Conservation (phyloP, 768 basidiomycete genomes). For the Agaricus sinodeliciosus region DNA sequence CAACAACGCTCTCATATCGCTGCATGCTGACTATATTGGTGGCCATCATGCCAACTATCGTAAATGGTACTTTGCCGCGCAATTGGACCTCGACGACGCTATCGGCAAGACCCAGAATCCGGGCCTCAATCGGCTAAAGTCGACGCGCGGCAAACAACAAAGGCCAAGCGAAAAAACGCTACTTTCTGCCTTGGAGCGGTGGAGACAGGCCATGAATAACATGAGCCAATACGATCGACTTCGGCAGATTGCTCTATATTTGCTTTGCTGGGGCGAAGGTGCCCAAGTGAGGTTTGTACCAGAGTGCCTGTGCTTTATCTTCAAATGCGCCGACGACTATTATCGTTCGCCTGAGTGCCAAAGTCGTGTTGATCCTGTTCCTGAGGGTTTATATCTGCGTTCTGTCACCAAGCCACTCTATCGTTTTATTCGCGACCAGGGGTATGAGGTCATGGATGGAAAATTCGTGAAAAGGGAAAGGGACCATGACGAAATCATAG, state of each 20-base stretch:
- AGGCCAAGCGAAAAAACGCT: constrained; percentile 60
- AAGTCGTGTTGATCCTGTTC: constrained; percentile 83
- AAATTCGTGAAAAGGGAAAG: constrained; percentile 90
- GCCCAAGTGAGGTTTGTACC: constrained; percentile 96
- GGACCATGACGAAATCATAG: constrained; percentile 93
- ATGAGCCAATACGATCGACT: constrained; percentile 99
- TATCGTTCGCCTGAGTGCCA: constrained; percentile 99
- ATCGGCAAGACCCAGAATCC: constrained; percentile 91
- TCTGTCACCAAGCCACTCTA: constrained; percentile 92
- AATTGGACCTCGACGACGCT: constrained; percentile 97
- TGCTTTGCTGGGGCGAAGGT: constrained; percentile 97
- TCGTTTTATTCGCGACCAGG: constrained; percentile 94
- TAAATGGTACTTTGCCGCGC: constrained; percentile 99
- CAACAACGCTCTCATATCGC: constrained; percentile 87
- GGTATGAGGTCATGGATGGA: constrained; percentile 93
- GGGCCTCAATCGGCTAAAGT: constrained; percentile 77
- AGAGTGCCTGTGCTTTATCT: constrained; percentile 97
- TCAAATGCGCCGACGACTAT: constrained; percentile 99
- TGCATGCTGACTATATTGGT: constrained; percentile 98
- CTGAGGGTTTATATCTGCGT: constrained; percentile 91
- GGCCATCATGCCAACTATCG: constrained; percentile 98
- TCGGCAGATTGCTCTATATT: constrained; percentile 90
- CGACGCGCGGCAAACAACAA: constrained; percentile 44
- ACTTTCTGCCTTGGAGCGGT: constrained; percentile 80
- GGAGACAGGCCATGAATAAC: constrained; percentile 97